phyloP scores from a whole-genome alignment of 805 yeast species.

The Sporopachydermia lactativora region DNA sequence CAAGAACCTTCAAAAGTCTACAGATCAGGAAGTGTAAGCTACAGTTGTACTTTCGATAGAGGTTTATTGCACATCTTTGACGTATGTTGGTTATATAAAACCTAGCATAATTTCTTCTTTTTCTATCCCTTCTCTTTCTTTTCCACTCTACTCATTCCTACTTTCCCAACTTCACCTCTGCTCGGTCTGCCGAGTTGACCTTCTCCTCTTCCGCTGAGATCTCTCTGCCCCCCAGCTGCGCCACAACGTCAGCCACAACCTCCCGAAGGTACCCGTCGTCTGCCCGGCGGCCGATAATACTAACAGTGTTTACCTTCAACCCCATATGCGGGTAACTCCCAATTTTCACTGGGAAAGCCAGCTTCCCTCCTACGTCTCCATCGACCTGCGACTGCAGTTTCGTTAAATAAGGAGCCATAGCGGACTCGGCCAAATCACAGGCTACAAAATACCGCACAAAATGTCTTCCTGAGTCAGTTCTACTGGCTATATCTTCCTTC shows the following conservation, averaged over 20 bases:
- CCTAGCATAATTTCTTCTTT: too few relatives aligned
- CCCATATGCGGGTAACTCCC: constrained; percentile 79
- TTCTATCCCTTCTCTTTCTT: too few relatives aligned
- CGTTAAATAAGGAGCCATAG: constrained; percentile 50
- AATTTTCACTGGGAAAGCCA: constrained; percentile 34
- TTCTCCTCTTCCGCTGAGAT: constrained; percentile 45
- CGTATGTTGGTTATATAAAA: too few relatives aligned
- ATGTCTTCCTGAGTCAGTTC: constrained; percentile 24
- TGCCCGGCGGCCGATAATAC: constrained; percentile 47
- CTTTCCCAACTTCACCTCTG: not conserved
- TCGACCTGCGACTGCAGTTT: constrained; percentile 32
- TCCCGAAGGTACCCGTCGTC: constrained; percentile 24
- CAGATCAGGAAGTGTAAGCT: too few relatives aligned
- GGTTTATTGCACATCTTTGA: too few relatives aligned
- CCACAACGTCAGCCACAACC: constrained; percentile 32
- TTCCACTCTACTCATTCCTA: not conserved
- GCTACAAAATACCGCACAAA: constrained; percentile 39
- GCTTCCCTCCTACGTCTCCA: constrained; percentile 15
- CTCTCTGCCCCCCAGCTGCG: constrained; percentile 39
- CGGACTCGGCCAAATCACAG: constrained; percentile 48
- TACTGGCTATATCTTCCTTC: constrained; percentile 22
- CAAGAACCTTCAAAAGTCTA: too few relatives aligned
- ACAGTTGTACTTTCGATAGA: too few relatives aligned
- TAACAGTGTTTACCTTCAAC: constrained; percentile 50
- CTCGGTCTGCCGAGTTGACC: constrained; percentile 7